A percentile compares a stretch with the other conserved stretches of the same genome.
Evolutionary conservation across 768 basidiomycete genomes (phyloP).

Genomic region (Amanita pseudoporphyria): DNA sequence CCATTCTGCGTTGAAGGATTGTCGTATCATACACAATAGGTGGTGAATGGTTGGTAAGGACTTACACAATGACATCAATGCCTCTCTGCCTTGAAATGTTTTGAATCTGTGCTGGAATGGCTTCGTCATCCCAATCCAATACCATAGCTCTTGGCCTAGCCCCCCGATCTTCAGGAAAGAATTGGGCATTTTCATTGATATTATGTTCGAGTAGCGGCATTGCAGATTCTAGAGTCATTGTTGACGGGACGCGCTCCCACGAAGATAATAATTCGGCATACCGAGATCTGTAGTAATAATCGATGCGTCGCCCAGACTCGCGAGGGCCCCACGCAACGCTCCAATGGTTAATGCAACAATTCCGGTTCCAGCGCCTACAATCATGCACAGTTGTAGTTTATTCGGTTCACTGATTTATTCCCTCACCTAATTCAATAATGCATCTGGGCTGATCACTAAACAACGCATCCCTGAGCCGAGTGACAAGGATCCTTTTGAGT

Average conservation of each 20-base stretch:
- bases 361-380: conserved; percentile 67
- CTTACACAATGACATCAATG: too few relatives aligned
- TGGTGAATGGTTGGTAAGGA: too few relatives aligned
- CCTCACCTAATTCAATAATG: conserved; percentile 64
- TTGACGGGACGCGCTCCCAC: too few relatives aligned
- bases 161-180: conserved; percentile 24
- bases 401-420: background rate
- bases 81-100: too few relatives aligned
- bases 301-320: background rate
- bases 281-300: conserved; percentile 67
- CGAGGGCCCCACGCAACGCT: conserved; percentile 35
- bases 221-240: too few relatives aligned
- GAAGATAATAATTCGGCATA: too few relatives aligned
- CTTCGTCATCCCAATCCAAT: too few relatives aligned
- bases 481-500: conserved; percentile 3
- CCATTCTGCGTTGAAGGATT: too few relatives aligned
- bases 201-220: too few relatives aligned
- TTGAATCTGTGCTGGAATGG: too few relatives aligned
- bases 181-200: conserved; percentile 33
- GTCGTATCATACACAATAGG: too few relatives aligned
- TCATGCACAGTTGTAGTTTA: background rate
- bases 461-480: conserved; percentile 23
- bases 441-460: conserved; percentile 29
- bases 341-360: conserved; percentile 64
- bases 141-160: too few relatives aligned